Evolutionary conservation across 1,139 yeast genomes (phyloP), one percentile per base, ranked within the genome.

Genomic region (Candida tetrigidarum): DNA sequence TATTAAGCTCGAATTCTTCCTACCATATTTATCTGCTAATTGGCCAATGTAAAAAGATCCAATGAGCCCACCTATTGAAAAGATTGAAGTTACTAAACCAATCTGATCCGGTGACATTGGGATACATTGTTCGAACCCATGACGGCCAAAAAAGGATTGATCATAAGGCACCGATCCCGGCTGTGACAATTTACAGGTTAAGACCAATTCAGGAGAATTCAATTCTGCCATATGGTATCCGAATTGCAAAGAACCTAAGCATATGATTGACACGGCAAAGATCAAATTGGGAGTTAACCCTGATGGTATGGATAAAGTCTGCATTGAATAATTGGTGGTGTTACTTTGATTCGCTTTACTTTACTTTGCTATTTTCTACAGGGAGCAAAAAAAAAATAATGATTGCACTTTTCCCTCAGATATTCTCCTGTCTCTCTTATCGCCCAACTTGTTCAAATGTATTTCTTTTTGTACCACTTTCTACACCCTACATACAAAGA

Each of bases 41-140:
- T 69, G 56, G 0, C 96, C 93, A 2, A 91, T 88, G 53, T 80
- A 69, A 8, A 84, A 69, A 0, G 97, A 89, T 1, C 96, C 91
- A 6, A 86, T 45, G 18, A 92, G 71, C 0, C 98, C 98, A 7
- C 99, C 98, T 45, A 92, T 74, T 32, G 95, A 83, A 63, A 86
- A 90, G 22, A 88, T 78, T 0, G 96, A 84, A 0, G 96, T 91
- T n/a, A 85, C 83, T 22, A 86, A 65, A 0, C 97, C 98, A 39
- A 88, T 69, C 48, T 86, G 86, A 39, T 79, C 74, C 12, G 83
- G 80, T 16, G 75, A 67, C 74, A 88, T 74, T 0, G 81, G 75
- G 23, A 90, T 79, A 62, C 97, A 76, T 44, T 59, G 55, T 2
- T 45, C 54, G 42, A 65, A 68, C 3, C 74, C 76, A 39, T 60